Evolutionary conservation across 257 asterid genomes (phyloP), one percentile per base, ranked within the genome.

Genomic region (Plantago ovata): DNA sequence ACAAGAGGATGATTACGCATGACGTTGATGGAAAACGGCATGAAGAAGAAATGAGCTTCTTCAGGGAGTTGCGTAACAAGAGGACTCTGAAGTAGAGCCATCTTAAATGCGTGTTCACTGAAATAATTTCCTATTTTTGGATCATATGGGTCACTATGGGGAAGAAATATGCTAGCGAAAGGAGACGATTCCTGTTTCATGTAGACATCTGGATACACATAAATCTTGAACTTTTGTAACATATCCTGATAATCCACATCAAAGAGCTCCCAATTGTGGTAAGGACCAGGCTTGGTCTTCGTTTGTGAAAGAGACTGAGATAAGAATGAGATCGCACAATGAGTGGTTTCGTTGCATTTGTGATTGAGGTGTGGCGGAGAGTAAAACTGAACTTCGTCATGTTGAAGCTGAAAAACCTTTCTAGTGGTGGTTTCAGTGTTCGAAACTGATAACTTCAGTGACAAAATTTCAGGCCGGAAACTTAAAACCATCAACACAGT

Each of bases 71-170:
- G 18, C 14, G 90, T 85, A 33, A 81, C 56, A 22, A 82, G 61
- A 46, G 79, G 22, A 46, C 90, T 82, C 38, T 18, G 67, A 10
- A 88, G 72, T 47, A 88, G 93, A 56, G 95, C 78, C n/a, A 69
- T 70, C 78, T 88, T 85, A 56, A 88, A 88, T 9, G 84, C 87
- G 38, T 88, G 95, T 67, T 85, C 95, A 40, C 93, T 88, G 81
- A 61, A 88, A 42, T 88, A 88, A 56, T 88, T 88, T n/a, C 96
- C 95, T 14, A 79, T 23, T 32, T 77, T 85, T 0, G 86, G 86
- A 61, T 87, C 66, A 15, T 52, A 48, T 56, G 82, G 87, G 52
- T 83, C 48, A 3, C 83, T 60, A 33, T 75, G 78, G 57, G 96
- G 96, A 55, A 73, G 75, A 53, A 81, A 85, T 23, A 85, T 60